A percentile compares a stretch with the other conserved stretches of the same genome.
Conservation (phyloP, 768 basidiomycete species). For the Chiua virens region DNA sequence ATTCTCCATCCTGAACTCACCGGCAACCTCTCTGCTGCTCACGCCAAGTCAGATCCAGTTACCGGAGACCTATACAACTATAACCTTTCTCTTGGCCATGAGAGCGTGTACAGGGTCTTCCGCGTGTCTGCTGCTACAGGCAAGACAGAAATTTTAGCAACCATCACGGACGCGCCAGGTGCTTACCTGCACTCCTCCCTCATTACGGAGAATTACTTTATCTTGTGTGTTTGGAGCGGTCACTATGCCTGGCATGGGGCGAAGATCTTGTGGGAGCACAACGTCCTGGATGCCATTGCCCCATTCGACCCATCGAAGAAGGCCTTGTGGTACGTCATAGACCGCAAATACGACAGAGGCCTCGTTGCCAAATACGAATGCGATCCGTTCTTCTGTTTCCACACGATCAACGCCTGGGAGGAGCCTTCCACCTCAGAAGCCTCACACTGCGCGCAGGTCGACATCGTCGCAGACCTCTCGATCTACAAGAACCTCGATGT, state of each 20-base stretch:
- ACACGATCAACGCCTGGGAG: constrained; percentile 42
- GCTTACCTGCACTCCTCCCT: constrained; percentile 40
- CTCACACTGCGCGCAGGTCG: constrained; percentile 15
- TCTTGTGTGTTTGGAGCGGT: constrained; percentile 36
- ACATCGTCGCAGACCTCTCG: constrained; percentile 37
- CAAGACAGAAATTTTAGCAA: constrained; percentile 34
- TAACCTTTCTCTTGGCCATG: constrained; percentile 29
- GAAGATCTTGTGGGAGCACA: constrained; percentile 32
- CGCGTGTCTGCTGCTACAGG: constrained; percentile 32
- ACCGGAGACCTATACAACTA: constrained; percentile 40
- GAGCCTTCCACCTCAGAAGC: constrained; percentile 18
- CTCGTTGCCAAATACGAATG: constrained; percentile 38
- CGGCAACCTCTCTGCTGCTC: constrained; percentile 36
- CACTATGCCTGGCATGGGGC: constrained; percentile 29
- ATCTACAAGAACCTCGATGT: constrained; percentile 34
- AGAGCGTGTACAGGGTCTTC: constrained; percentile 34
- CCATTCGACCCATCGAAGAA: constrained; percentile 30
- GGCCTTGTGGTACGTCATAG: constrained; percentile 38
- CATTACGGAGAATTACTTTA: constrained; percentile 37
- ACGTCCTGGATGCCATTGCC: constrained; percentile 33
- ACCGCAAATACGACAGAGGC: constrained; percentile 35
- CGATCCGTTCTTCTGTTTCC: constrained; percentile 41
- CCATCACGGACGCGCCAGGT: constrained; percentile 37
- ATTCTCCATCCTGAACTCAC: constrained; percentile 33
- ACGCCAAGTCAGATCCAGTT: constrained; percentile 36